Evolutionary conservation across 2,329 filamentous ascomycete genomes (phyloP), one percentile per base, ranked within the genome.

Genomic region (Aspergillus carbonarius): DNA sequence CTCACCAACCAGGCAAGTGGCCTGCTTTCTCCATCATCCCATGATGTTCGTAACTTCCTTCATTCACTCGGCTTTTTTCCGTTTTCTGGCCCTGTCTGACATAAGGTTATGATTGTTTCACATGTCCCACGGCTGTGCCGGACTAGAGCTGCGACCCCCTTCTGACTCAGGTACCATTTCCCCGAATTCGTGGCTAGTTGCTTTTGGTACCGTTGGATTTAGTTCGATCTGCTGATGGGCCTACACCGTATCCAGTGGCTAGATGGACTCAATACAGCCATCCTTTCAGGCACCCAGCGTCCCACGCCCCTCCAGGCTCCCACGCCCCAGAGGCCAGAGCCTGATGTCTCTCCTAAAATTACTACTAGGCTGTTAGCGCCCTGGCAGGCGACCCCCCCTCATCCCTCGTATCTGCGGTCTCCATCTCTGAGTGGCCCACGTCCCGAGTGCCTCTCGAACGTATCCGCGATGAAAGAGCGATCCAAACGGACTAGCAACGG

Each of bases 21-120:
- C 48, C 13, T n/a, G n/a, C n/a, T n/a, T n/a, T n/a, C n/a, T n/a
- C n/a, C n/a, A n/a, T 50, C 10, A 34, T 6, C 20, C 20, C 9
- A 32, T 35, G 9, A 20, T 35, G 13, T 30, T 30, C 47, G 9
- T n/a, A n/a, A 8, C 30, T 18, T 50, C 34, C 18, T 51, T 5
- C 49, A 30, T 51, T n/a, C 20, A 37, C 18, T 37, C 25, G 34
- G 49, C 18, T 18, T 42, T 42, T 13, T 20, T 23, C 39, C 39
- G 39, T 42, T 47, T 46, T n/a, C 23, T 48, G 23, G 8, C 25
- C 27, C 27, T 27, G 44, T 54, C 37, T 42, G 37, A 54, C 51
- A 54, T 54, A 54, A 54, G 51, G 51, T 54, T 54, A 54, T 54
- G 51, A 30, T 40, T 54, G 51, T 54, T 54, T 44, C 51, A 54